Evolutionary conservation across 306 rosid species (phyloP).

Genomic region (Neltuma alba): DNA sequence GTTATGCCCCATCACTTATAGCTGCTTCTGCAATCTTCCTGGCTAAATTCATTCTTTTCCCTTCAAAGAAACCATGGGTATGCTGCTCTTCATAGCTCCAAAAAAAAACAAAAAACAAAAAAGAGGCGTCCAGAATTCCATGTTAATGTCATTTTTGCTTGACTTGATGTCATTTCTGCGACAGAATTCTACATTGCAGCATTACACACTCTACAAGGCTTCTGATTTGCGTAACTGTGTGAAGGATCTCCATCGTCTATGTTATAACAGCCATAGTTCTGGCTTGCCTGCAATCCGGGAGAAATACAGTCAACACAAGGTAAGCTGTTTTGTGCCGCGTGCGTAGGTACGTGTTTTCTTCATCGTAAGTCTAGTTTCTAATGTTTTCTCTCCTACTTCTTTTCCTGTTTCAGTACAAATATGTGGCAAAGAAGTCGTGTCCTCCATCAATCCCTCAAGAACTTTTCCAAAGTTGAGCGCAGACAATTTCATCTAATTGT

Average conservation of each 20-base stretch:
- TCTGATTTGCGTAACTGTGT: slow-evolving; percentile 76
- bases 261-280: slow-evolving; percentile 18
- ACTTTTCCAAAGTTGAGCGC: slow-evolving; percentile 46
- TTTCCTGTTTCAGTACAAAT: slow-evolving; percentile 57
- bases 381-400: not conserved
- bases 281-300: slow-evolving; percentile 59
- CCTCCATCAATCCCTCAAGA: slow-evolving; percentile 54
- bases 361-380: not conserved
- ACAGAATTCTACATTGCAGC: slow-evolving; percentile 75
- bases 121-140: not conserved
- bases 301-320: slow-evolving; percentile 80
- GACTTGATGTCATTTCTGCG: slow-evolving; percentile 21
- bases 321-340: slow-evolving; percentile 14
- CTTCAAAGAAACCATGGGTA: slow-evolving; percentile 92
- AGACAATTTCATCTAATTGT: slow-evolving; percentile 19
- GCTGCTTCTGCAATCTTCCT: slow-evolving; percentile 94
- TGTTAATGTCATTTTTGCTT: not conserved
- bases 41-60: slow-evolving; percentile 67
- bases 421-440: slow-evolving; percentile 64
- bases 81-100: not conserved
- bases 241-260: slow-evolving; percentile 67
- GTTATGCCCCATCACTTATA: slow-evolving; percentile 80
- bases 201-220: slow-evolving; percentile 66
- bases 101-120: too few relatives aligned
- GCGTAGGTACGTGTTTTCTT: not conserved